Base-by-base conservation (phyloP, 192 early-diverging fungal species). In the Coemansia sp. region DNA sequence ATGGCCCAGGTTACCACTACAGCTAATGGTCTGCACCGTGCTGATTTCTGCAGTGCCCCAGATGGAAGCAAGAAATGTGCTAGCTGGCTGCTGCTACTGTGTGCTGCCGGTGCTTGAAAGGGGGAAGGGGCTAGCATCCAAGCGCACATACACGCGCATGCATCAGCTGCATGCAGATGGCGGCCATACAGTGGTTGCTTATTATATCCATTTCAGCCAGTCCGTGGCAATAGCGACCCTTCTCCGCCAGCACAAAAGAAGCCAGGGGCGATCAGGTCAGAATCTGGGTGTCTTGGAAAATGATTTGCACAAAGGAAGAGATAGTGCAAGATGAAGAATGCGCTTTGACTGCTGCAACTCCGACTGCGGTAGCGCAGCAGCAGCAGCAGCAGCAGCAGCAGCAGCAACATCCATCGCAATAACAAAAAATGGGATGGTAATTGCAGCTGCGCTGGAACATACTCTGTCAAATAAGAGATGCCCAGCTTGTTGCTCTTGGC, bases 171-270 rank as follows among this genome's bases (percentile, higher is more conserved):
- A 75, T 66, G 52, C 62, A 61, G 62, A 53, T 56, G 67, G 32
- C 32, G 32, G 32, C 32, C 47, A 52, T 57, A 61, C 61, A 68
- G 61, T 62, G 65, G 65, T 64, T 61, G 57, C 52, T 48, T 60
- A 64, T 59, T 23, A 68, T 56, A 68, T 68, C 68, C 60, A 69
- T 75, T 52, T 69, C 61, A 63, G 48, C 60, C 44, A 59, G 56
- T 37, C 41, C 23, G 43, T 39, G 45, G 56, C 66, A 60, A 42
- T 42, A 41, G 39, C 58, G 38, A 40, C 42, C 23, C 15, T 41
- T 18, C 58, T 9, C 39, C 39, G 23, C 15, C 58, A 26, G 19
- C 44, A 26, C 15, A 5, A n/a, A 21, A 19, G 16, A 48, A 32
- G 41, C 43, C 32, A 15, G 26, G 16, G 56, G 39, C 12, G 56